These are phyloP conservation scores for Arctium minus DNA, from an alignment of 129 eudicot species.

Conservation along the genomic window DNA sequence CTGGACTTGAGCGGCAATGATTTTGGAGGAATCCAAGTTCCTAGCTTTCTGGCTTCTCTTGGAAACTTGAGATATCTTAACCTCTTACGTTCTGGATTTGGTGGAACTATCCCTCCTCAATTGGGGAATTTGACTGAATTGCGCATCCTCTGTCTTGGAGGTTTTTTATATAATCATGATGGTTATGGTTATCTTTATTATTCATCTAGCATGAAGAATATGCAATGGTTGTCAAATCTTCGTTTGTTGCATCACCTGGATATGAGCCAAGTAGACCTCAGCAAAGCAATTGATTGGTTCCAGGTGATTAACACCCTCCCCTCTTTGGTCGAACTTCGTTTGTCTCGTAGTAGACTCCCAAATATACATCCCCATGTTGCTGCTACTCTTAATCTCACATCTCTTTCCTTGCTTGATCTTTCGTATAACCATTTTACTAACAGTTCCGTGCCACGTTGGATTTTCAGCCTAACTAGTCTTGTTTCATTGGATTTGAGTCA, in stretches of 20 bases:
- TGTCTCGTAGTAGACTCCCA: not conserved
- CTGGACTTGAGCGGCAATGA: constrained; percentile 27
- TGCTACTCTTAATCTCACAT: constrained; percentile 6
- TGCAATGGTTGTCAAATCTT: constrained; percentile 26
- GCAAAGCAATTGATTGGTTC: not conserved
- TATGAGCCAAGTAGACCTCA: not conserved
- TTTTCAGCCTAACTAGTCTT: constrained; percentile 9
- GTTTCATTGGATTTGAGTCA: not conserved
- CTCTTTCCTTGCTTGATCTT: constrained; percentile 27
- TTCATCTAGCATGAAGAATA: not conserved
- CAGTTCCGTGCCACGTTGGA: constrained; percentile 17
- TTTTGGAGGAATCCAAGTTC: constrained; percentile 14
- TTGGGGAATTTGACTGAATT: constrained; percentile 25
- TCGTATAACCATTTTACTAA: not conserved
- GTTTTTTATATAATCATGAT: not conserved
- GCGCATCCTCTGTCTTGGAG: constrained; percentile 19
- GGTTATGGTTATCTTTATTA: not conserved
- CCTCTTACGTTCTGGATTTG: constrained; percentile 19
- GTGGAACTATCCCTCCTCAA: constrained; percentile 23
- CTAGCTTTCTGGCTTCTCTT: constrained; percentile 28
- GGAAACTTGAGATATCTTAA: constrained; percentile 22
- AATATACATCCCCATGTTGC: not conserved
- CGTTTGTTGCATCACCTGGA: constrained; percentile 15
- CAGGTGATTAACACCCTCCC: constrained; percentile 9
- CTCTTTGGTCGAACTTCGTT: constrained; percentile 6